Conservation (phyloP, 1,139 yeast genomes). For the Pichia sp. region DNA sequence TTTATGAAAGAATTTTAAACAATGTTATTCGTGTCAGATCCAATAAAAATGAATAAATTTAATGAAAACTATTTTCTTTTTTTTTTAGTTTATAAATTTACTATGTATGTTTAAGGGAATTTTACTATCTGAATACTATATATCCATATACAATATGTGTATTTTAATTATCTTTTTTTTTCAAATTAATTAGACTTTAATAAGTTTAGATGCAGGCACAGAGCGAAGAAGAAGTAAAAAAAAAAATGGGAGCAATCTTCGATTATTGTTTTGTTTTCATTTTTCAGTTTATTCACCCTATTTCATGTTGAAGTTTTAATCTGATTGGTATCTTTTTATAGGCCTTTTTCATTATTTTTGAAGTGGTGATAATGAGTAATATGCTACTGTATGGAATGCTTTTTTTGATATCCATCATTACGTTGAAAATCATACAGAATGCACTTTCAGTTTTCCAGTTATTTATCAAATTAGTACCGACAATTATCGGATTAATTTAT, state of each 20-base stretch:
- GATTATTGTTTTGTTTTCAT: too few relatives aligned
- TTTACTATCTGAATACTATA: background rate
- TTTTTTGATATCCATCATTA: background rate
- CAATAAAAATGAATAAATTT: constrained; percentile 23
- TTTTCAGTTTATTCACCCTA: too few relatives aligned
- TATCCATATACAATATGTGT: background rate
- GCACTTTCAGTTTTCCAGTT: background rate
- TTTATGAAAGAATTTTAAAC: constrained; percentile 62
- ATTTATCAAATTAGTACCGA: background rate
- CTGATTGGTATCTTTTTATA: background rate
- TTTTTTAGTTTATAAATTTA: background rate
- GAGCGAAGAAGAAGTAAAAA: too few relatives aligned
- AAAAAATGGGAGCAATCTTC: too few relatives aligned
- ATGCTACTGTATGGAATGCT: background rate
- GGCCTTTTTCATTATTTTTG: background rate
- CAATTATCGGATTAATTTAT: background rate
- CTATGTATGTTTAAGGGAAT: background rate
- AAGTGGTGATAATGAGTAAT: background rate
- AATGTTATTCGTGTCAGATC: constrained; percentile 61
- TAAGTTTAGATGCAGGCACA: too few relatives aligned
- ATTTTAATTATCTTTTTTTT: too few relatives aligned
- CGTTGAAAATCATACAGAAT: background rate
- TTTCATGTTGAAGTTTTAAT: constrained; percentile 6
- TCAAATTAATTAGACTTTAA: too few relatives aligned
- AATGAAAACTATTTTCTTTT: too few relatives aligned